These are phyloP conservation scores for Phellinidium pouzarii DNA, from an alignment of 1,284 basidiomycete genomes.

Conservation along the genomic window DNA sequence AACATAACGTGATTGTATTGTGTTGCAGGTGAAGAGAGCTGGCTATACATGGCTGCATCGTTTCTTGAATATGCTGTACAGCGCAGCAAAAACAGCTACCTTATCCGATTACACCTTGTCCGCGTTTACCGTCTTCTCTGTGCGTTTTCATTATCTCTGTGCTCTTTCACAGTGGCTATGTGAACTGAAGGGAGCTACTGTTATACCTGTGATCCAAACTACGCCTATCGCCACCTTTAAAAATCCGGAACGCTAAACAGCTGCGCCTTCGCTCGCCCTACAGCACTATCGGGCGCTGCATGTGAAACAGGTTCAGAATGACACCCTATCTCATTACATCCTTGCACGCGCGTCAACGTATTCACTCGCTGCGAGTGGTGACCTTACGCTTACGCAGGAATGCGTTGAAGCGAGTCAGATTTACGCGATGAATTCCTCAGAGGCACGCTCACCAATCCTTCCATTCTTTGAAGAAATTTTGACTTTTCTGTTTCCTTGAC, in stretches of 20 bases:
- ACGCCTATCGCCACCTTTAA: too few species aligned
- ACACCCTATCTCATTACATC: slow-evolving; percentile 77
- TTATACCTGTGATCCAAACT: too few species aligned
- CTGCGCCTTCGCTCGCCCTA: slow-evolving; percentile 59
- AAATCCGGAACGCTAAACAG: too few species aligned
- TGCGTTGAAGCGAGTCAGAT: slow-evolving; percentile 73
- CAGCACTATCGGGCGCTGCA: slow-evolving; percentile 72
- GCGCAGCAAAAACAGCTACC: slow-evolving; percentile 74
- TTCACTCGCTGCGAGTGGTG: slow-evolving; percentile 63
- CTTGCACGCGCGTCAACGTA: slow-evolving; percentile 76
- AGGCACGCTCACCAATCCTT: too few species aligned
- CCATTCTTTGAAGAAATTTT: neutral
- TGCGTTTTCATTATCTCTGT: slow-evolving; percentile 29
- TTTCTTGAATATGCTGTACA: slow-evolving; percentile 66
- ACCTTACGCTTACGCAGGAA: slow-evolving; percentile 63
- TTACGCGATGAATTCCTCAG: slow-evolving; percentile 68
- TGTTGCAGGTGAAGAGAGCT: slow-evolving; percentile 40
- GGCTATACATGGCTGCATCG: slow-evolving; percentile 56
- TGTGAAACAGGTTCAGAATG: slow-evolving; percentile 77
- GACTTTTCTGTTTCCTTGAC: neutral
- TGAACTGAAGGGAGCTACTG: too few species aligned
- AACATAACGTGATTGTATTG: neutral
- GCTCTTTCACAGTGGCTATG: slow-evolving; percentile 6
- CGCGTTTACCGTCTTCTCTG: slow-evolving; percentile 76
- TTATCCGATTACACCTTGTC: slow-evolving; percentile 66